Percentiles rank a stretch among this genome's conserved stretches.
phyloP scores from a whole-genome alignment of 2,329 filamentous ascomycete genomes.

The Botrytis tulipae region DNA sequence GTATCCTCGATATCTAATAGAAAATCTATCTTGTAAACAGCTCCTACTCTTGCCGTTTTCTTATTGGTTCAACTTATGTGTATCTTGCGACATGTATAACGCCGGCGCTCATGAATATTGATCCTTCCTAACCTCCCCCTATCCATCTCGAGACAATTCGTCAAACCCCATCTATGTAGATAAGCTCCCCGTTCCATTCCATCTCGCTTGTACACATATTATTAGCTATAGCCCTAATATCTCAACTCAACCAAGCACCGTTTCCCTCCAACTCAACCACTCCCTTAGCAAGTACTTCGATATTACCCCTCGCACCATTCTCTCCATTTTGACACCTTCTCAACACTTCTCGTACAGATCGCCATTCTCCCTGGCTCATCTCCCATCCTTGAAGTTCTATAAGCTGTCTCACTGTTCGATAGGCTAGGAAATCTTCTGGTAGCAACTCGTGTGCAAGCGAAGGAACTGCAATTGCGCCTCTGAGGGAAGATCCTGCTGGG shows the following conservation, averaged over 20 bases:
- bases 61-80: neutral
- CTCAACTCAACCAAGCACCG: too few relatives aligned
- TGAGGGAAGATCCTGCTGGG: neutral
- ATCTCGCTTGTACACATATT: neutral
- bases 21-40: neutral
- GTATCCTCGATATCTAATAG: neutral
- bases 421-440: neutral
- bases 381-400: conserved; percentile 3
- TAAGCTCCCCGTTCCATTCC: neutral
- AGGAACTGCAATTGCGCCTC: neutral
- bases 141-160: neutral
- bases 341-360: neutral
- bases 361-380: conserved; percentile 7
- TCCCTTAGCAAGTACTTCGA: neutral
- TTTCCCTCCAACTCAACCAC: neutral
- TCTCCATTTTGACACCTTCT: neutral
- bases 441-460: neutral
- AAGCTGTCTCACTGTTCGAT: conserved; percentile 1
- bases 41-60: neutral
- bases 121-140: too few relatives aligned
- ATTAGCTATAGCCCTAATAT: neutral
- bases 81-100: neutral
- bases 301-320: neutral
- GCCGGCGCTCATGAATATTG: too few relatives aligned
- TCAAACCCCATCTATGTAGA: neutral